phyloP scores from a whole-genome alignment of 2,329 filamentous ascomycete genomes.

The Chaetomium olivaceum region DNA sequence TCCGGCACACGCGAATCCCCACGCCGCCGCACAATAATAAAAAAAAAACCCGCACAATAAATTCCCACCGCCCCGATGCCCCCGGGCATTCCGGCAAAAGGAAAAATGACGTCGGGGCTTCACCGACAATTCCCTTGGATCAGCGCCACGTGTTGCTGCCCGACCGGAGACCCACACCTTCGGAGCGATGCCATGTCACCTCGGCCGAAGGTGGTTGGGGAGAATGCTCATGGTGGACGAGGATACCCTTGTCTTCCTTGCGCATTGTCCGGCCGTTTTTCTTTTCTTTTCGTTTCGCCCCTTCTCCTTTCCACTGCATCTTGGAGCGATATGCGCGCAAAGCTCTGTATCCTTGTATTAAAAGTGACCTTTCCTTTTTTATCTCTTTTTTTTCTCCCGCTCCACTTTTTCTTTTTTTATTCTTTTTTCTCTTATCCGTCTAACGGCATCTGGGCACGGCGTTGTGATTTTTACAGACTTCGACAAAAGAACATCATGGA shows the following conservation, averaged over 20 bases:
- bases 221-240: neutral
- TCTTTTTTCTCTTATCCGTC: neutral
- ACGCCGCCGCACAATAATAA: conserved; percentile 26
- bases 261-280: neutral
- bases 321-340: neutral
- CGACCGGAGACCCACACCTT: conserved; percentile 12
- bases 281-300: neutral
- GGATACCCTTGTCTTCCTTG: neutral
- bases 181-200: neutral
- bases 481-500: conserved; percentile 2
- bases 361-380: neutral
- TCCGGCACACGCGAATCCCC: conserved; percentile 26
- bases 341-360: neutral
- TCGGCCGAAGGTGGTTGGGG: neutral
- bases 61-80: neutral
- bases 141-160: conserved; percentile 25
- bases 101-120: neutral
- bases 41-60: conserved; percentile 10
- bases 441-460: conserved; percentile 13
- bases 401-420: neutral
- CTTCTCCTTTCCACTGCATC: neutral
- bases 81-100: neutral
- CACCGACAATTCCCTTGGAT: neutral
- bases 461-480: conserved; percentile 5
- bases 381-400: neutral